Conservation (phyloP, 768 basidiomycete species). For the Cystofilobasidium macerans region DNA sequence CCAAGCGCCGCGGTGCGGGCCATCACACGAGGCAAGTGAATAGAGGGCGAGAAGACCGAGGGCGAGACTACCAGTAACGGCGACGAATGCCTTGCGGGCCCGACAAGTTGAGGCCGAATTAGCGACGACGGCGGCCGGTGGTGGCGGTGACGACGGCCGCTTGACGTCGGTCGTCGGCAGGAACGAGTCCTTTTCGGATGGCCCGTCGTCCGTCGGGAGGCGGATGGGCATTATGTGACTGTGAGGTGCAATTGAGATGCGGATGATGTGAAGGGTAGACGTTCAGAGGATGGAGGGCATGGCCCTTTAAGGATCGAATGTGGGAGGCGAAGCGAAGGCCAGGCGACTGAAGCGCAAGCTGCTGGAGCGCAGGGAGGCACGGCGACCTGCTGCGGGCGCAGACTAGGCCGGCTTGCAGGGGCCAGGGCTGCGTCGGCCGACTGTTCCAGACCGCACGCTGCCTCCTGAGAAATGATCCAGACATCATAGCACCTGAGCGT, state of each 20-base stretch:
- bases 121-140: not conserved
- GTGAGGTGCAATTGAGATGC: not conserved
- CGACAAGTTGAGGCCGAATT: too few species aligned
- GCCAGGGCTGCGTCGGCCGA: too few species aligned
- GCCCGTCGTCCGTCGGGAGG: not conserved
- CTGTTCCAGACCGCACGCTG: too few species aligned
- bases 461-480: too few species aligned
- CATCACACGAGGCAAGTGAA: not conserved
- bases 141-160: not conserved
- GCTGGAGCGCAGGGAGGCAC: too few species aligned
- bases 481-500: too few species aligned
- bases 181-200: conserved; percentile 1
- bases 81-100: not conserved
- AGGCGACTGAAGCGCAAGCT: too few species aligned
- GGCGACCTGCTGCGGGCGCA: too few species aligned
- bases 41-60: not conserved
- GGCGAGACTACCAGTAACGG: not conserved
- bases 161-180: not conserved
- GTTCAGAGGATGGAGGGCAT: too few species aligned
- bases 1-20: not conserved
- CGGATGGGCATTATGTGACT: not conserved
- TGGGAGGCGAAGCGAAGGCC: too few species aligned
- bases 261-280: not conserved
- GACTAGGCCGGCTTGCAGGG: too few species aligned
- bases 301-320: too few species aligned